Base-by-base conservation (phyloP, 495 filamentous ascomycete species). In the Neurospora sp. region DNA sequence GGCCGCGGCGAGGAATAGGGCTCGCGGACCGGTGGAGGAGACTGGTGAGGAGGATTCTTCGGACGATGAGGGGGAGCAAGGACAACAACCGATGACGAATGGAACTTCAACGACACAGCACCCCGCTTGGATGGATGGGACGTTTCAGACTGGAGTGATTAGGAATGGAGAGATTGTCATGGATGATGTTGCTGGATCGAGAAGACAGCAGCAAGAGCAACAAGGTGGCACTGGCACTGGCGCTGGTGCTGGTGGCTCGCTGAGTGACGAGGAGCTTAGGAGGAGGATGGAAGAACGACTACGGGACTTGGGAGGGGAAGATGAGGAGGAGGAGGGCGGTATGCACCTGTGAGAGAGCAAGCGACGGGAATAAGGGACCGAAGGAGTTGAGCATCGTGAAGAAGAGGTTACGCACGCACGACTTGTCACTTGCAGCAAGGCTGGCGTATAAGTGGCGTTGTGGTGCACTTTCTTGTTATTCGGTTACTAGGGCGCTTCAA, bases 271-370 rank as follows among this genome's bases (percentile, higher is more conserved):
- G 73, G 84, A 88, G 70, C 78, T 87, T 46, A 79, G 83, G 68
- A 74, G 80, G 72, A 76, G 79, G 61, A 76, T 87, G 76, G 84
- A 83, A 71, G 83, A 85, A 72, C 83, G 82, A 69, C 70, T 88
- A 71, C 79, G 82, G 70, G 74, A 79, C 46, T 84, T 85, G 42
- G 70, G 86, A 3, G 76, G 74, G 31, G 76, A 76, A 0, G 79
- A 79, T 12, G 79, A 83, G 40, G 85, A 89, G 40, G 85, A 89
- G 46, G 87, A 86, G 20, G 91, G 35, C 35, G 35, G 91, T 11
- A 84, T 94, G 77, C 89, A 92, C 81, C 81, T 93, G 71, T 93
- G 79, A 87, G 27, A n/a, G 16, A 11, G 22, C n/a, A 20, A 38
- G 11, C 7, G 53, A 37, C 27, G 53, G 12, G 53, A 37, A 18